These are phyloP conservation scores for Syzygium oleosum DNA, from an alignment of 345 rosid genomes.

Conservation along the genomic window DNA sequence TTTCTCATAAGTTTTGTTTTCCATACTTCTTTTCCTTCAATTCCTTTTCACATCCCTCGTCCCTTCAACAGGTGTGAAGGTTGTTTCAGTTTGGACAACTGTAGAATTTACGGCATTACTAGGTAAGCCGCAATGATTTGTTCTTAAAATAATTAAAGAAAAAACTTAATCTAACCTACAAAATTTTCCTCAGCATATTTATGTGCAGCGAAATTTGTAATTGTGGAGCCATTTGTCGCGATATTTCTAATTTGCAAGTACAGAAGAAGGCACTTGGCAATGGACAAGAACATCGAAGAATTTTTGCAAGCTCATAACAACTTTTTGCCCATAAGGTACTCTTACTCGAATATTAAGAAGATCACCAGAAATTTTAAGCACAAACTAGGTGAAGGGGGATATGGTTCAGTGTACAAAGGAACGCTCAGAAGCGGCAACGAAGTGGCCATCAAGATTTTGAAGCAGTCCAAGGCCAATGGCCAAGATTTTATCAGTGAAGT, in stretches of 20 bases:
- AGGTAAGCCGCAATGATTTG: neutral
- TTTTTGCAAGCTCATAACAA: neutral
- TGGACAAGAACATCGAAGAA: neutral
- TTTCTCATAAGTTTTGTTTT: neutral
- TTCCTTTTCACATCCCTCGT: neutral
- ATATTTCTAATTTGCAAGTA: neutral
- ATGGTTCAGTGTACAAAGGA: too few species aligned
- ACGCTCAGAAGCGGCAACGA: too few species aligned
- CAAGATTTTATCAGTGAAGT: too few species aligned
- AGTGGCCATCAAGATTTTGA: too few species aligned
- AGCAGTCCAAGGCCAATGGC: too few species aligned
- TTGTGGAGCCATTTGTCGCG: rapidly evolving
- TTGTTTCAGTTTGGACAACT: neutral
- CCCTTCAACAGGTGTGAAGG: neutral
- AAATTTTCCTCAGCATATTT: rapidly evolving
- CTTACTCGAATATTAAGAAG: neutral
- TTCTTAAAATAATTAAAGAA: neutral
- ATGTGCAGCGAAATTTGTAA: rapidly evolving
- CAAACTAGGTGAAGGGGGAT: too few species aligned
- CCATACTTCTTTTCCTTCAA: rapidly evolving
- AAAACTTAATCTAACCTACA: neutral
- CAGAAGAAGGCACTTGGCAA: neutral
- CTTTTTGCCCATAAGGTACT: neutral
- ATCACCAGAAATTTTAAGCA: neutral
- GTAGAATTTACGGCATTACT: rapidly evolving